These are phyloP conservation scores for Eimeria maxima DNA, from an alignment of 169 alveolate genomes.

Conservation along the genomic window DNA sequence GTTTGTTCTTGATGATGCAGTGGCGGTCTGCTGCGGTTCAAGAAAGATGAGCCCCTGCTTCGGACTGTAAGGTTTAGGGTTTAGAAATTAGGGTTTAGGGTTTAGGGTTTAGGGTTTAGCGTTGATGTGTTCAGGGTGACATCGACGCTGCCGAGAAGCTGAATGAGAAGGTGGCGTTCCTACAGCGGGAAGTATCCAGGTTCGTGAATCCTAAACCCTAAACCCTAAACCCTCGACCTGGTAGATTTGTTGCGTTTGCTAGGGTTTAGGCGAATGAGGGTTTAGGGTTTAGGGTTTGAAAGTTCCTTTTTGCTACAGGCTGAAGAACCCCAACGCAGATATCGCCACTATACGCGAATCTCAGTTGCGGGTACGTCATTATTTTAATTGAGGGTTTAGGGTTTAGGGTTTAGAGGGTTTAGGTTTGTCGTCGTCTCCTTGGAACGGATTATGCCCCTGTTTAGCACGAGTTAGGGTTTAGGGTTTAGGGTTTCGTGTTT, in stretches of 20 bases:
- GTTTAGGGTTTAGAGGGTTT: conserved; percentile 23
- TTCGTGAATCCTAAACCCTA: conserved; percentile 42
- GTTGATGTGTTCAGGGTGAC: conserved; percentile 84
- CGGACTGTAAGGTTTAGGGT: conserved; percentile 22
- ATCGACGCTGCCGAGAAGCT: conserved; percentile 86
- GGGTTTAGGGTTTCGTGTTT: neutral
- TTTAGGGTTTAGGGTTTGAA: conserved; percentile 11
- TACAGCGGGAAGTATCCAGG: conserved; percentile 83
- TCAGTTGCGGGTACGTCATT: conserved; percentile 69
- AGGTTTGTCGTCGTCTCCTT: too few species aligned
- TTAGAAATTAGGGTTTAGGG: conserved; percentile 15
- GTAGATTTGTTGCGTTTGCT: neutral
- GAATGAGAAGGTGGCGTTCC: conserved; percentile 85
- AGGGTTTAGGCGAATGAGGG: conserved; percentile 24
- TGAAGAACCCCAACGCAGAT: conserved; percentile 79
- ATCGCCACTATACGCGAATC: conserved; percentile 78
- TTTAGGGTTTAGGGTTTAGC: neutral
- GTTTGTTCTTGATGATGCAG: neutral
- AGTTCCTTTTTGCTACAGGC: conserved; percentile 30
- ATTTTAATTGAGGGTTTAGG: neutral
- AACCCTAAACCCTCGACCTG: neutral
- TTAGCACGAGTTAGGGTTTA: neutral
- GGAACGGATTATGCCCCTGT: too few species aligned
- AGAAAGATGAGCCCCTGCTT: neutral
- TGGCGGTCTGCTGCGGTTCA: neutral